Percentiles rank a stretch among this genome's conserved stretches.
Evolutionary conservation across 805 yeast species (phyloP).

Genomic region (Saturnispora bothae): DNA sequence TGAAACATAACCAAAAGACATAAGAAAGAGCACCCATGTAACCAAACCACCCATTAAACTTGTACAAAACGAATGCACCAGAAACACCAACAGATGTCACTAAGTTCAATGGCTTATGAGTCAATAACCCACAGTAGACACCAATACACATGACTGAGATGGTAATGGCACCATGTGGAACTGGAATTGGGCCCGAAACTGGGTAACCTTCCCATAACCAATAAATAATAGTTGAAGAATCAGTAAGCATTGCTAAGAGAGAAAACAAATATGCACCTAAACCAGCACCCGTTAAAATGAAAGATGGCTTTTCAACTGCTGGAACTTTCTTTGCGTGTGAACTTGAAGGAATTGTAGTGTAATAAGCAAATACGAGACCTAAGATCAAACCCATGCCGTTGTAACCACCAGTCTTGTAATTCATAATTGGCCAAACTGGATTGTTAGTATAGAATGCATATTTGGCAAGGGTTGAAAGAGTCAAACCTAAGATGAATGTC

Average conservation of each 20-base stretch:
- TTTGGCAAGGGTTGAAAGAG: constrained; percentile 64
- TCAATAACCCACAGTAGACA: constrained; percentile 33
- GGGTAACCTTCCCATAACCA: constrained; percentile 98
- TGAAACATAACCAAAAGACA: constrained; percentile 49
- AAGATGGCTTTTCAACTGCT: not conserved
- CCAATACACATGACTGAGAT: constrained; percentile 53
- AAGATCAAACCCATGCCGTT: constrained; percentile 57
- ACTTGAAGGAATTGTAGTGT: constrained; percentile 30
- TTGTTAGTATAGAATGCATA: constrained; percentile 74
- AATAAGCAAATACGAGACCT: constrained; percentile 54
- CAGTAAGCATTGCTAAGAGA: constrained; percentile 65
- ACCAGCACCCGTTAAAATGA: constrained; percentile 46
- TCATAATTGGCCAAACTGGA: constrained; percentile 95
- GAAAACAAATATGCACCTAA: constrained; percentile 70
- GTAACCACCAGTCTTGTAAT: constrained; percentile 75
- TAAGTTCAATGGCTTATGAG: constrained; percentile 15
- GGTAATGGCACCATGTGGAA: constrained; percentile 69
- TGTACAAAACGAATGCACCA: constrained; percentile 42
- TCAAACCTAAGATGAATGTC: constrained; percentile 61
- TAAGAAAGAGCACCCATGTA: constrained; percentile 61
- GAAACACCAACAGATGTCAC: constrained; percentile 31
- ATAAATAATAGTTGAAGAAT: constrained; percentile 73
- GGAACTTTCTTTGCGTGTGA: not conserved
- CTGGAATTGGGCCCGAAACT: constrained; percentile 74
- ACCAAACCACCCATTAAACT: constrained; percentile 58